Evolutionary conservation across 495 filamentous ascomycete genomes (phyloP).

Genomic region (Penicillium pulvis): DNA sequence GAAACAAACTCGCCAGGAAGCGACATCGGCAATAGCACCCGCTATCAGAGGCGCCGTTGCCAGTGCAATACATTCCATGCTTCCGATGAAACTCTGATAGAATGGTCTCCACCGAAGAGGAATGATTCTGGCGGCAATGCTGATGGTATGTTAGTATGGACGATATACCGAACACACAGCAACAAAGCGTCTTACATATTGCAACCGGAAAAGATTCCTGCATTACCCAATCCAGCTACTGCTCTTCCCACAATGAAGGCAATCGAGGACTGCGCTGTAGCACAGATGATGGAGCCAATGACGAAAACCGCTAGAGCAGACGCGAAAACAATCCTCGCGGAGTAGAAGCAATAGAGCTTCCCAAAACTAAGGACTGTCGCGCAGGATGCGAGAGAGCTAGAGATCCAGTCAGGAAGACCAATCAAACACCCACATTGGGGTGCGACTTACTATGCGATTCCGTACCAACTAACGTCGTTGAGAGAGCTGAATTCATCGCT

Average conservation of each 20-base stretch:
- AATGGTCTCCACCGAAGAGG: background rate
- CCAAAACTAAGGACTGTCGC: background rate
- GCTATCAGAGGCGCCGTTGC: background rate
- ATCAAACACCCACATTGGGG: background rate
- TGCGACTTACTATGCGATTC: background rate
- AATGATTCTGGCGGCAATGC: background rate
- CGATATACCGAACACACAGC: background rate
- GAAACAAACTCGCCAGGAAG: conserved; percentile 4
- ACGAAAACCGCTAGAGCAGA: background rate
- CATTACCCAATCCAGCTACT: background rate
- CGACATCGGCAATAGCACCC: background rate
- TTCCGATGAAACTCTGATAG: background rate
- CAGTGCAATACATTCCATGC: conserved; percentile 1
- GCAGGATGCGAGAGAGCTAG: background rate
- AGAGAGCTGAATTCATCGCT: conserved; percentile 3
- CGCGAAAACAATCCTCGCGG: background rate
- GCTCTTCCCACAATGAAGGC: background rate
- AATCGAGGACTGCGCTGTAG: background rate
- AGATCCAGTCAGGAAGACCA: background rate
- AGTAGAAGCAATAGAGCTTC: background rate
- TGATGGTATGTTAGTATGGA: background rate
- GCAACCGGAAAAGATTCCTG: background rate
- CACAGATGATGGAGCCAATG: conserved; percentile 2
- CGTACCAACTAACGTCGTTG: background rate
- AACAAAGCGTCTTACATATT: background rate